phyloP scores from a whole-genome alignment of 371 early-diverging fungal species.

The Mycotypha africana region DNA sequence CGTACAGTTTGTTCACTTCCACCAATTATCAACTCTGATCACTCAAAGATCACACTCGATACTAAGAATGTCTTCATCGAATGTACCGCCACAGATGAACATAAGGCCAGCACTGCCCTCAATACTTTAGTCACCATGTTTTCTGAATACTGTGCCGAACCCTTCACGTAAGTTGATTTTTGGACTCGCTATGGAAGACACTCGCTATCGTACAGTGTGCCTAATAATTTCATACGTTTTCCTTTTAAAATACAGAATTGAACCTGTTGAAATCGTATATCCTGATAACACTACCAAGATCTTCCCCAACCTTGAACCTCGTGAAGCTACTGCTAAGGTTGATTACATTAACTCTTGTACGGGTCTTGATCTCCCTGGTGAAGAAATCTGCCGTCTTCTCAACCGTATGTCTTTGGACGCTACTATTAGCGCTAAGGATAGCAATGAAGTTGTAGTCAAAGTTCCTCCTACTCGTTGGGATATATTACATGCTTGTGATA shows the following conservation, averaged over 20 bases:
- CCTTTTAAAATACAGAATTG: too few relatives aligned
- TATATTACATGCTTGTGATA: conserved; percentile 96
- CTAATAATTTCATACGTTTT: too few relatives aligned
- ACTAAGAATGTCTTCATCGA: conserved; percentile 99
- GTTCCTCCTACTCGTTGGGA: conserved; percentile 95
- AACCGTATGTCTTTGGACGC: conserved; percentile 86
- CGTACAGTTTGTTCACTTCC: conserved; percentile 93
- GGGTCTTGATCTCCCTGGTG: conserved; percentile 65
- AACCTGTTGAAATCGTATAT: conserved; percentile 88
- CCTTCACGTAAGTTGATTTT: conserved; percentile 69
- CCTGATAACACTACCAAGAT: conserved; percentile 69
- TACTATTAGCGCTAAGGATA: conserved; percentile 48
- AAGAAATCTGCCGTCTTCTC: conserved; percentile 77
- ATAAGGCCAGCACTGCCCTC: conserved; percentile 91
- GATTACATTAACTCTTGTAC: conserved; percentile 87
- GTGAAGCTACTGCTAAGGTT: conserved; percentile 65
- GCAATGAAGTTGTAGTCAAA: conserved; percentile 67
- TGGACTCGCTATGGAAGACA: too few relatives aligned
- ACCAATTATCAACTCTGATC: conserved; percentile 99
- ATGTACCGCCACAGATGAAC: conserved; percentile 96
- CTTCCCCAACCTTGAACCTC: conserved; percentile 73
- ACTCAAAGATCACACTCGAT: conserved; percentile 92
- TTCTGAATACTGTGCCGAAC: conserved; percentile 86
- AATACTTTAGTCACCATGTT: conserved; percentile 95
- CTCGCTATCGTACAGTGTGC: too few relatives aligned